Evolutionary conservation across 352 stramenopile genomes (phyloP), one percentile per base, ranked within the genome.

Genomic region (Stramenopiles sp.): DNA sequence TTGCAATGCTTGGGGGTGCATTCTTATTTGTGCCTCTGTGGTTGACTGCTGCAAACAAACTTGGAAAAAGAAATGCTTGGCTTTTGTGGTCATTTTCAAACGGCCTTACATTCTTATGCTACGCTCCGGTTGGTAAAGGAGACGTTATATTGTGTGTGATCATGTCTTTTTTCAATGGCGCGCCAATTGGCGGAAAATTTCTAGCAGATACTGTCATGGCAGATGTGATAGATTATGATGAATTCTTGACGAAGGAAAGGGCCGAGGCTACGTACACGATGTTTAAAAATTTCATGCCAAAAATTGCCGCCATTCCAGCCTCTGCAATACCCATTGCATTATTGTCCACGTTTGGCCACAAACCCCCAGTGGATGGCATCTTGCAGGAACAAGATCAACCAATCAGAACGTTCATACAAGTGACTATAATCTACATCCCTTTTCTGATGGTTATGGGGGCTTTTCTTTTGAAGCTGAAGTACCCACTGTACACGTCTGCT

Each of bases 141-240:
- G 82, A 80, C 30, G 81, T 80, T 30, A 80, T 75, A 22, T 80
- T 81, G 30, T 55, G 80, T 33, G 75, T 85, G 27, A 33, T 85
- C 29, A 81, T 85, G 31, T 85, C 82, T n/a, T 67, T 83, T 7
- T 76, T 85, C 33, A 85, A 85, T 83, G 83, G 83, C 0, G 83
- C 83, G 27, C 83, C 83, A 27, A 67, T 85, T 30, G 83, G 82
- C 0, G 83, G 80, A 75, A 85, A 83, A 76, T 85, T 85, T 75
- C 67, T 85, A 22, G 84, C 75, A 76, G 83, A 85, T 80, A 67
- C 83, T 1, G 85, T 81, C 71, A 44, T 85, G 71, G 80, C 82
- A 30, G 82, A 85, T 76, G 81, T 71, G 29, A 85, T 85, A 30
- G 83, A 85, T 81, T 85, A 85, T 75, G 83, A 85, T 44, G 83